phyloP scores from a whole-genome alignment of 306 rosid genomes.

The Ormosia emarginata region DNA sequence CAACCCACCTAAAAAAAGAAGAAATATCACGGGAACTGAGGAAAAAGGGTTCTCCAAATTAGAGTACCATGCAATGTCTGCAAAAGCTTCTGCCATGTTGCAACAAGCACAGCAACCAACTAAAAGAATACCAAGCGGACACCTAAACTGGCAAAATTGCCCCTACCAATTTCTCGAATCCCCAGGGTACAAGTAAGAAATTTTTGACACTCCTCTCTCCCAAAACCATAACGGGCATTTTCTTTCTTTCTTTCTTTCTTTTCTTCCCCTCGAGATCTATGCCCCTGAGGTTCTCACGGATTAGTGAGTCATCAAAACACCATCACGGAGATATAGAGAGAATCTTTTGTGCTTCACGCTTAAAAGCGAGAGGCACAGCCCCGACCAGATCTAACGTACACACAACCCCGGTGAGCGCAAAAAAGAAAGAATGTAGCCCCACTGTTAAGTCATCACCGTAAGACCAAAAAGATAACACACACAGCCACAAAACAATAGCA shows the following conservation, averaged over 20 bases:
- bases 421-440: slow-evolving; percentile 31
- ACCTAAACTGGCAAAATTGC: slow-evolving; percentile 17
- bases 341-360: slow-evolving; percentile 64
- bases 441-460: not conserved
- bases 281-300: slow-evolving; percentile 38
- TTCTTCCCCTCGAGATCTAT: slow-evolving; percentile 73
- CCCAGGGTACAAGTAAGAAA: slow-evolving; percentile 11
- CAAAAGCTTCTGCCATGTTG: slow-evolving; percentile 55
- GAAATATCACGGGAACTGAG: slow-evolving; percentile 50
- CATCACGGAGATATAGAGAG: slow-evolving; percentile 35
- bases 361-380: slow-evolving; percentile 42
- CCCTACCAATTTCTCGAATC: slow-evolving; percentile 22
- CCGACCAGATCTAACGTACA: slow-evolving; percentile 36
- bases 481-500: not conserved
- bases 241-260: slow-evolving; percentile 12
- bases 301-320: slow-evolving; percentile 30
- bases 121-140: slow-evolving; percentile 13
- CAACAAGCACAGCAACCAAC: slow-evolving; percentile 37
- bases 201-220: not conserved
- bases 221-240: slow-evolving; percentile 32
- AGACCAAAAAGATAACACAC: not conserved
- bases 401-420: slow-evolving; percentile 17
- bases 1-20: slow-evolving; percentile 34
- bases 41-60: slow-evolving; percentile 34
- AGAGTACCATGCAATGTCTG: slow-evolving; percentile 43